Conservation (phyloP, 78 protist species). For the Protostelium mycophagum region DNA sequence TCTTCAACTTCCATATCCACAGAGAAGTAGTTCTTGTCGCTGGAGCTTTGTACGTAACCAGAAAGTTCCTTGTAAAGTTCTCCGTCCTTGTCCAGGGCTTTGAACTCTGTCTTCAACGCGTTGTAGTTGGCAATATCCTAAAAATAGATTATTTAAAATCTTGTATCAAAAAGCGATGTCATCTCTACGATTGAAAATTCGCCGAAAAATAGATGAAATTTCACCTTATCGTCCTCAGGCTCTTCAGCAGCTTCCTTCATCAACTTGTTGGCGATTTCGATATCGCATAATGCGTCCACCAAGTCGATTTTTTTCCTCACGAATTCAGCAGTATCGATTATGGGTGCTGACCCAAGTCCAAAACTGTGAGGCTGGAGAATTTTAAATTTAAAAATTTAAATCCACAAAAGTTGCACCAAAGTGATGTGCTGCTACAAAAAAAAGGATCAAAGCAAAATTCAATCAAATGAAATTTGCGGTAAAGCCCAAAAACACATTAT, state of each 20-base stretch:
- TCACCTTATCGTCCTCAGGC: neutral
- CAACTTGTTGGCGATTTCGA: conserved; percentile 65
- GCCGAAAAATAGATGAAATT: too few species aligned
- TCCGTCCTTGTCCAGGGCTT: neutral
- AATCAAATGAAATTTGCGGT: too few species aligned
- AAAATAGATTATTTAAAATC: too few species aligned
- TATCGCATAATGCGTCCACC: conserved; percentile 63
- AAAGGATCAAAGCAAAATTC: too few species aligned
- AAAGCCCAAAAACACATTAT: too few species aligned
- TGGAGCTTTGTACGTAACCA: neutral
- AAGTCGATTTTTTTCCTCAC: conserved; percentile 48
- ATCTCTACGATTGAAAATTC: too few species aligned
- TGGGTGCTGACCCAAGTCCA: conserved; percentile 15
- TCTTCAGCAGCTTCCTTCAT: neutral
- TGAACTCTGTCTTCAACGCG: neutral
- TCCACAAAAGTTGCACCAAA: neutral
- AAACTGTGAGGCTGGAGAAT: conserved; percentile 50
- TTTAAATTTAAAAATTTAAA: neutral
- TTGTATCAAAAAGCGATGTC: too few species aligned
- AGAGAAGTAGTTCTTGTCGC: neutral
- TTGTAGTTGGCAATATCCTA: neutral
- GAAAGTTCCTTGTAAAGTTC: neutral
- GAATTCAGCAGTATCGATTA: conserved; percentile 27
- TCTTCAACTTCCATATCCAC: neutral
- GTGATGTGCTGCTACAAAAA: conserved; percentile 21